A percentile compares a stretch with the other conserved stretches of the same genome.
phyloP scores from a whole-genome alignment of 768 basidiomycete genomes.

The Neoboletus magnificus region DNA sequence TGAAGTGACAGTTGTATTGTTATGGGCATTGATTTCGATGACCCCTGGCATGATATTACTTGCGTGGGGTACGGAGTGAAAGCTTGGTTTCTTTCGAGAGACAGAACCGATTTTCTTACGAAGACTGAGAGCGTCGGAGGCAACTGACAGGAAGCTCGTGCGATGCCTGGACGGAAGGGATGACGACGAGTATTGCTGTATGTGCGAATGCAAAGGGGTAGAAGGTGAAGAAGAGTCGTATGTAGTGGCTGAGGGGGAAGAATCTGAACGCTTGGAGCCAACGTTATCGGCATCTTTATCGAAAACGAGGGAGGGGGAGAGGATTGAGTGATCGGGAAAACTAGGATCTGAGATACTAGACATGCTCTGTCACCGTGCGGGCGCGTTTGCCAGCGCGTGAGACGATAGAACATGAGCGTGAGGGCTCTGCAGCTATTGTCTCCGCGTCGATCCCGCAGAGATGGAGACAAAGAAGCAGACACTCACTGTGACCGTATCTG shows the following conservation, averaged over 20 bases:
- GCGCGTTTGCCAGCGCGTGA: constrained; percentile 4
- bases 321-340: constrained; percentile 7
- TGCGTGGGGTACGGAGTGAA: constrained; percentile 25
- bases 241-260: constrained; percentile 11
- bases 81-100: constrained; percentile 38
- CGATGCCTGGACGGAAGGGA: constrained; percentile 34
- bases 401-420: neutral
- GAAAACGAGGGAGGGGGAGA: neutral
- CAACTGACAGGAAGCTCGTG: constrained; percentile 48
- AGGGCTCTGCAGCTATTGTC: neutral
- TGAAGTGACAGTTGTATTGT: constrained; percentile 17
- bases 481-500: constrained; percentile 15
- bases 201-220: constrained; percentile 1
- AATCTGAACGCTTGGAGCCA: constrained; percentile 12
- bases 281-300: constrained; percentile 18
- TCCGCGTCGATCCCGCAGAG: constrained; percentile 3
- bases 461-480: neutral
- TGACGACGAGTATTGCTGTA: neutral
- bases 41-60: constrained; percentile 58
- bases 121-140: constrained; percentile 49
- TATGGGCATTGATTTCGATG: constrained; percentile 63
- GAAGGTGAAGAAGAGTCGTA: constrained; percentile 11
- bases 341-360: neutral
- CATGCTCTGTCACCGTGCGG: neutral
- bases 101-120: constrained; percentile 40